Evolutionary conservation across 768 basidiomycete genomes (phyloP), one percentile per base, ranked within the genome.

Genomic region (Lactarius deliciosus): DNA sequence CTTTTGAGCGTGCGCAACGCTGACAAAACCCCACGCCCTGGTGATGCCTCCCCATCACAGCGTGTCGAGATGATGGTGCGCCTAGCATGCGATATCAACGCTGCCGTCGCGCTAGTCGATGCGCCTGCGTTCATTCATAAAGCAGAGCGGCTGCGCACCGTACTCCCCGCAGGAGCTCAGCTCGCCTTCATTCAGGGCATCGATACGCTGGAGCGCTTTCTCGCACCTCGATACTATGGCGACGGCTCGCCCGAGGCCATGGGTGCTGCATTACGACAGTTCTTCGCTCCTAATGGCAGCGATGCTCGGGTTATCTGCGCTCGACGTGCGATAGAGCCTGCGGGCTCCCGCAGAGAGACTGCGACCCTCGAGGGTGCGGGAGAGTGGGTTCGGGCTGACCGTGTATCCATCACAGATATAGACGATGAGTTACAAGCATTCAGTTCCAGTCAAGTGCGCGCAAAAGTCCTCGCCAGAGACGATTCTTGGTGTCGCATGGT

Each of bases 121-220:
- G 92, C 94, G 72, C 93, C 95, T 13, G 92, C 89, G 0, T 97
- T 98, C 75, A 90, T 91, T 30, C 85, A 87, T 20, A 98, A 98
- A 77, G 88, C 91, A 16, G 76, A 75, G 13, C 76, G 80, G 50
- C 77, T 96, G 34, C 83, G 81, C 57, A 71, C 73, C 8, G 88
- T 83, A 72, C 79, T 92, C 47, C 76, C 71, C 54, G 69, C 71
- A 16, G 78, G 80, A 67, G 74, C 81, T 3, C 81, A 83, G 65
- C 76, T 95, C 22, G 83, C 84, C 1, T 94, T 94, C 74, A 77
- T 94, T 32, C 78, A 93, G 64, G 95, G 96, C 7, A 83, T 85
- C 55, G 96, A 97, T 73, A 98, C 96, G 2, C 82, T 98, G 56
- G 84, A 86, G 64, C 87, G 95, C 8, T 81, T 96, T 64, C 84